Percentiles rank a stretch among this genome's conserved stretches.
These are phyloP conservation scores for Phalaenopsis aphrodite DNA, from an alignment of 106 monocot genomes.

Conservation along the genomic window DNA sequence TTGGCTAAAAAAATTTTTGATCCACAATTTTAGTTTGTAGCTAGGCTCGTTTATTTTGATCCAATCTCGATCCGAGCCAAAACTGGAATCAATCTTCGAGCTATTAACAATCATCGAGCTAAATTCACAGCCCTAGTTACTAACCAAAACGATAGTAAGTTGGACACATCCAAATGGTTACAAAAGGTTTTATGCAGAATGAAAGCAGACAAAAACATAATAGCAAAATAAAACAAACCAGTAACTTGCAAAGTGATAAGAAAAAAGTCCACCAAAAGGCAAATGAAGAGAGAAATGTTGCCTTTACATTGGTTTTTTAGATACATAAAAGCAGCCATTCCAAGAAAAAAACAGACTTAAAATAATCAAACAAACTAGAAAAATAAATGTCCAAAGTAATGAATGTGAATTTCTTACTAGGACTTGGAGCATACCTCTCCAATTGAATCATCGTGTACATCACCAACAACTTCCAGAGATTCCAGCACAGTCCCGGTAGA, in stretches of 20 bases:
- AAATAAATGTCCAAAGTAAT: background rate
- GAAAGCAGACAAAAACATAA: background rate
- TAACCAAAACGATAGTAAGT: background rate
- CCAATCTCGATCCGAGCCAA: too few species aligned
- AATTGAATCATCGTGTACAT: constrained; percentile 32
- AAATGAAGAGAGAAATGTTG: background rate
- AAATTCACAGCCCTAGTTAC: too few species aligned
- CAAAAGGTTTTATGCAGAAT: background rate
- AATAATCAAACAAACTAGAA: background rate
- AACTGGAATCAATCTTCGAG: too few species aligned
- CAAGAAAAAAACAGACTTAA: background rate
- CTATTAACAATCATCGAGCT: too few species aligned
- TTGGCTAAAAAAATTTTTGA: too few species aligned
- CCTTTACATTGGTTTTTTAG: background rate
- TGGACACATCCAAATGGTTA: background rate
- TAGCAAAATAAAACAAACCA: background rate
- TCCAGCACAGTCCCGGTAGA: constrained; percentile 96
- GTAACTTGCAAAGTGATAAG: background rate
- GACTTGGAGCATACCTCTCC: constrained; percentile 32
- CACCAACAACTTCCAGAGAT: constrained; percentile 86
- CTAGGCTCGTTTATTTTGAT: too few species aligned
- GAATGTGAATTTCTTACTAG: background rate
- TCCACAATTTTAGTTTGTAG: too few species aligned
- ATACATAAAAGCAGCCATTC: background rate
- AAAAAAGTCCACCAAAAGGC: background rate